phyloP scores from a whole-genome alignment of 2,329 filamentous ascomycete species.

The Metarhizium guizhouense region DNA sequence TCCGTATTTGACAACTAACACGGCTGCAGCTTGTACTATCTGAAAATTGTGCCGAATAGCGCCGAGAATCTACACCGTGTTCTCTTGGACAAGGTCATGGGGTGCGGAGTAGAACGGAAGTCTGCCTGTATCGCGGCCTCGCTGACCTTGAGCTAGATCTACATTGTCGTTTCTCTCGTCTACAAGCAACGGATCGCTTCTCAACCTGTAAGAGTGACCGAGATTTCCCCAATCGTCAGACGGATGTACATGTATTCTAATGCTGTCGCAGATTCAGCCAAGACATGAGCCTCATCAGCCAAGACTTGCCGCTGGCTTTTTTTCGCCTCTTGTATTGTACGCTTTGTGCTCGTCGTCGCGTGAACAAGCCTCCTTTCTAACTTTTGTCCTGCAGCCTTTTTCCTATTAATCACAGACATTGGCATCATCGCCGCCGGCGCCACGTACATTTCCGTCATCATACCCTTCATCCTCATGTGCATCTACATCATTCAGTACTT shows the following conservation, averaged over 20 bases:
- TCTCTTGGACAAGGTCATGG: neutral
- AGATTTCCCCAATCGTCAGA: neutral
- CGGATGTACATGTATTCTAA: neutral
- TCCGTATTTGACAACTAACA: neutral
- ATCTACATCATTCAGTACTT: slow-evolving; percentile 16
- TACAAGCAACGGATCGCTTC: neutral
- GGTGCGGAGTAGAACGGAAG: neutral
- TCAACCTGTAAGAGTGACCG: neutral
- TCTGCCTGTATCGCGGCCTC: neutral
- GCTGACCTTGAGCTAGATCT: neutral
- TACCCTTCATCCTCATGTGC: slow-evolving; percentile 29
- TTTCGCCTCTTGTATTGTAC: slow-evolving; percentile 1
- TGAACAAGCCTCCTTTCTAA: neutral
- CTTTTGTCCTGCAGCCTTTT: neutral
- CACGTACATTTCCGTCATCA: slow-evolving; percentile 36
- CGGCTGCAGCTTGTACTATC: neutral
- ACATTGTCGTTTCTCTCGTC: neutral
- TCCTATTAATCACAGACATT: neutral
- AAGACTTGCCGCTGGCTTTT: slow-evolving; percentile 5
- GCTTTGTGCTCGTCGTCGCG: neutral
- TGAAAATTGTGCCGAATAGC: neutral
- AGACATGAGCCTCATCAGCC: slow-evolving; percentile 8
- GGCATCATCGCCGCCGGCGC: slow-evolving; percentile 29
- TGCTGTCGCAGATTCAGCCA: slow-evolving; percentile 7
- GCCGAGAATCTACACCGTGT: neutral